Evolutionary conservation across 768 basidiomycete genomes (phyloP), one percentile per base, ranked within the genome.

Genomic region (Lactarius trivialis): DNA sequence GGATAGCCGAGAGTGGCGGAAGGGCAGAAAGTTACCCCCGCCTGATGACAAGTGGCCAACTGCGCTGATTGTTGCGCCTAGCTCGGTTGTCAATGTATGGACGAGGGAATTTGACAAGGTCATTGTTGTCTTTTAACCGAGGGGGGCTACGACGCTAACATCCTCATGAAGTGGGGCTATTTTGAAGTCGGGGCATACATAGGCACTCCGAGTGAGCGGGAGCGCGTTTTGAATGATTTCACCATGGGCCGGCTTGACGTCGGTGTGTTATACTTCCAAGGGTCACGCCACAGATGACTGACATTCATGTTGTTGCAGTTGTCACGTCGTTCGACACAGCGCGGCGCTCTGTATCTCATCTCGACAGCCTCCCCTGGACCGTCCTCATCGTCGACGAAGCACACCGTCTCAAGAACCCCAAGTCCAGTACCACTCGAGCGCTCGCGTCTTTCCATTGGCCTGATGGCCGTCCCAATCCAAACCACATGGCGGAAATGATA

Each of bases 1-100:
- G 71, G 87, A 89, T 56, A 72, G 76, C 32, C 62, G 70, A 24
- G 75, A 79, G 14, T 89, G 86, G 85, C 77, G 70, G 64, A 71
- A 79, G 61, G 65, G 71, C 33, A 78, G 82, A 56, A 76, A 71
- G 34, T 73, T 92, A 8, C 89, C 89, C 4, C 78, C 77, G 1
- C 83, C 93, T 1, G 79, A 91, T 69, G 79, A 77, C 8, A 80
- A 76, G n/a, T 93, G 93, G 89, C 84, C 90, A 5, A 96, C 94
- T 0, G 88, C 86, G 62, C 76, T 98, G 51, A 90, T 98, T 56
- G 83, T 96, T 39, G 91, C 89, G 1, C 96, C 96, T 0, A 84
- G 84, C 37, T 86, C 86, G 2, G 88, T 99, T 2, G 83, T 91
- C 0, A 79, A 79, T 34, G 96, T 97, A 67, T 98, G 96, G 96